These are phyloP conservation scores for Cercospora sesami DNA, from an alignment of 2,329 filamentous ascomycete species.

Conservation along the genomic window DNA sequence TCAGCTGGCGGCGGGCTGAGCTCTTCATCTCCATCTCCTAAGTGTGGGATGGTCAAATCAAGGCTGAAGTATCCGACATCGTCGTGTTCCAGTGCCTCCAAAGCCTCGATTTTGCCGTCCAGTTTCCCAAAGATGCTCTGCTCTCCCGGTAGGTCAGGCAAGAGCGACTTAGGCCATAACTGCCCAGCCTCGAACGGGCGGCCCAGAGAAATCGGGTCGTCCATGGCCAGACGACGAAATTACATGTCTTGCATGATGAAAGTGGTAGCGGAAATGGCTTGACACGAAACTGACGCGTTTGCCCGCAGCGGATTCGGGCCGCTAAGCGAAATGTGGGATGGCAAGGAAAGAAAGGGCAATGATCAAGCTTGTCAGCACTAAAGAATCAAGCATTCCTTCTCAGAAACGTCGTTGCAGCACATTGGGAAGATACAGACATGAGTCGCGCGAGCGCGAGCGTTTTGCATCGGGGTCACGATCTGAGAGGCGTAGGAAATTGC, in stretches of 20 bases:
- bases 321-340: constrained; percentile 3
- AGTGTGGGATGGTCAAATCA: constrained; percentile 20
- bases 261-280: neutral
- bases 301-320: neutral
- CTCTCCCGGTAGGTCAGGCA: constrained; percentile 8
- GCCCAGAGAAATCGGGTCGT: constrained; percentile 20
- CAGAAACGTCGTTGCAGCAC: neutral
- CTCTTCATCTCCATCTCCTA: constrained; percentile 33
- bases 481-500: neutral
- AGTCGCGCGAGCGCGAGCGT: neutral
- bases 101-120: neutral
- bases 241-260: neutral
- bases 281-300: neutral
- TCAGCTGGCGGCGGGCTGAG: constrained; percentile 19
- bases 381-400: neutral
- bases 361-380: neutral
- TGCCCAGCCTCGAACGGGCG: constrained; percentile 30
- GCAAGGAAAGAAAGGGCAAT: neutral
- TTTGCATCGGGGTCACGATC: neutral
- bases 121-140: constrained; percentile 23
- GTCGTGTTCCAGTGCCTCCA: neutral
- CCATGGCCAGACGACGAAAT: constrained; percentile 13
- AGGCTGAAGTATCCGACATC: constrained; percentile 17
- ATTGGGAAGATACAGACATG: neutral
- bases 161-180: constrained; percentile 27